A percentile compares a stretch with the other conserved stretches of the same genome.
Conservation (phyloP, 768 basidiomycete species). For the Termitomyces sp. region DNA sequence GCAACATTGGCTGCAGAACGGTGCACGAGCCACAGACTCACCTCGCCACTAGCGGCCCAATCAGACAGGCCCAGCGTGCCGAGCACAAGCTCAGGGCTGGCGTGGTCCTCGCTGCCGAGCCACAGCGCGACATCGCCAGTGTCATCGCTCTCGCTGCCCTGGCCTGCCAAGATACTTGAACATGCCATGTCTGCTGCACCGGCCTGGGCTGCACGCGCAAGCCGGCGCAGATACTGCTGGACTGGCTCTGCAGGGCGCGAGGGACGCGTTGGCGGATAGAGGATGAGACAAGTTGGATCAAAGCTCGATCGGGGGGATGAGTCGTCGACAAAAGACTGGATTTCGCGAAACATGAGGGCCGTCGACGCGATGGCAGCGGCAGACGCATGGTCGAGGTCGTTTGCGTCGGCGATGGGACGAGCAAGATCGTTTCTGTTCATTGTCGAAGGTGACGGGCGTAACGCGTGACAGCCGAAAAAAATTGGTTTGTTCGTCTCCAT, state of each 20-base stretch:
- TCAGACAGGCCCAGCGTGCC: conserved; percentile 23
- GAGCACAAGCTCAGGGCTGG: conserved; percentile 21
- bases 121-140: conserved; percentile 47
- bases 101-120: conserved; percentile 39
- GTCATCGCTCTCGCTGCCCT: conserved; percentile 52
- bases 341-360: conserved; percentile 11
- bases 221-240: conserved; percentile 19
- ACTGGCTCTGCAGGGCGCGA: background rate
- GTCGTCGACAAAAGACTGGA: conserved; percentile 10
- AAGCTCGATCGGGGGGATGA: conserved; percentile 6
- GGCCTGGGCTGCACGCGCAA: conserved; percentile 32
- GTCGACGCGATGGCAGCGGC: conserved; percentile 15
- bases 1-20: conserved; percentile 5
- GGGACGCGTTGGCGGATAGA: conserved; percentile 13
- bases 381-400: conserved; percentile 2
- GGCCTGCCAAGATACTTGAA: conserved; percentile 50
- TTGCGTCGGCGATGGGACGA: background rate
- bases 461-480: conserved; percentile 14
- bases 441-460: conserved; percentile 9
- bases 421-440: conserved; percentile 7
- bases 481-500: conserved; percentile 6
- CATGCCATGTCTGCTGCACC: conserved; percentile 34
- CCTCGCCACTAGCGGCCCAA: conserved; percentile 13
- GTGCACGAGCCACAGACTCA: conserved; percentile 7
- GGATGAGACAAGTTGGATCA: conserved; percentile 13